A percentile compares a stretch with the other conserved stretches of the same genome.
phyloP scores from a whole-genome alignment of 208 protist genomes.

The Trypanosoma avium region DNA sequence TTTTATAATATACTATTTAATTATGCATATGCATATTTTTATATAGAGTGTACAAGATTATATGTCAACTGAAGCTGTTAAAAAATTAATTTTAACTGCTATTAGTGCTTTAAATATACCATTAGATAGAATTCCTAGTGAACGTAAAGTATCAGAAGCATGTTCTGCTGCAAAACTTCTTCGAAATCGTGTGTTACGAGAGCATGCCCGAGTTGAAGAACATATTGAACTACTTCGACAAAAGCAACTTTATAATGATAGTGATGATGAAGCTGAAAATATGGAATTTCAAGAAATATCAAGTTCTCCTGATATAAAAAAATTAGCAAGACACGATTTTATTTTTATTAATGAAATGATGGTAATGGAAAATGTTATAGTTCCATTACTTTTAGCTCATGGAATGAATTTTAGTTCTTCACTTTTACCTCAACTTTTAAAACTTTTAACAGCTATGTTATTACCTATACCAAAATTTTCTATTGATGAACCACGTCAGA shows the following conservation, averaged over 20 bases:
- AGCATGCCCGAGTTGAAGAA: constrained; percentile 65
- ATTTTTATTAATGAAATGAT: constrained; percentile 78
- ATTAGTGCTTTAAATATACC: constrained; percentile 61
- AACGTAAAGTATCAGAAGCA: constrained; percentile 40
- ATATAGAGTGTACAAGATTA: not conserved
- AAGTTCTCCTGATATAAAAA: constrained; percentile 12
- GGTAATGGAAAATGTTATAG: constrained; percentile 75
- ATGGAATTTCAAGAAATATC: not conserved
- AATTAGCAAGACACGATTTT: constrained; percentile 56
- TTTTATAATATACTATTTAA: not conserved
- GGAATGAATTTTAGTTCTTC: constrained; percentile 67
- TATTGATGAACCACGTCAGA: constrained; percentile 49
- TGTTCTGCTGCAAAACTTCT: constrained; percentile 77
- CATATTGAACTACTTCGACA: constrained; percentile 61
- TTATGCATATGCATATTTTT: not conserved
- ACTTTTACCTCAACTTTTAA: constrained; percentile 80
- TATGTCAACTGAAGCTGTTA: constrained; percentile 70
- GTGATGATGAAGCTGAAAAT: constrained; percentile 33
- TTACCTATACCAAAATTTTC: constrained; percentile 67
- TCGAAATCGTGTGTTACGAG: constrained; percentile 70
- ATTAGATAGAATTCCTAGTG: constrained; percentile 34
- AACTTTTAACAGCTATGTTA: constrained; percentile 68
- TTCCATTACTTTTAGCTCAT: constrained; percentile 78
- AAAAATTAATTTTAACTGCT: constrained; percentile 65
- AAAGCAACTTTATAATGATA: constrained; percentile 56